Percentiles rank a stretch among this genome's conserved stretches.
phyloP scores from a whole-genome alignment of 768 basidiomycete genomes.

The Agaricus blazei region DNA sequence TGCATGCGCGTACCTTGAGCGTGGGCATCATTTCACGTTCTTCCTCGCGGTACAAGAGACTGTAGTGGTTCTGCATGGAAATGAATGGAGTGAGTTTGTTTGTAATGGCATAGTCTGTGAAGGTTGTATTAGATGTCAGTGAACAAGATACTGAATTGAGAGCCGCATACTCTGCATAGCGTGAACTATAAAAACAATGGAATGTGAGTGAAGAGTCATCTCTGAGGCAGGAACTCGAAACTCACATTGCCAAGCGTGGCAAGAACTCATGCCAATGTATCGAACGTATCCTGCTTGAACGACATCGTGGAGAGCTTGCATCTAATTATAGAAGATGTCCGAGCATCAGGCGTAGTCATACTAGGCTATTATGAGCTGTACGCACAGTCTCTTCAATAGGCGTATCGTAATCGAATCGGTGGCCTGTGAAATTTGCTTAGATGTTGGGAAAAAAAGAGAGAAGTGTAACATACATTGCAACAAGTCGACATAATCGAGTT shows the following conservation, averaged over 20 bases:
- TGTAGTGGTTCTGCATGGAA: slow-evolving; percentile 68
- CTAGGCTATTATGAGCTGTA: not conserved
- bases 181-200: slow-evolving; percentile 29
- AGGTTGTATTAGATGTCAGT: not conserved
- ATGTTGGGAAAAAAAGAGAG: not conserved
- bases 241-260: slow-evolving; percentile 51
- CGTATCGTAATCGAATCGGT: slow-evolving; percentile 52
- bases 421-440: slow-evolving; percentile 25
- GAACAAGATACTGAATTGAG: not conserved
- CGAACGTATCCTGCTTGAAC: slow-evolving; percentile 59
- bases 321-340: slow-evolving; percentile 24
- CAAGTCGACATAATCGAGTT: slow-evolving; percentile 73
- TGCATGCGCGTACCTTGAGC: slow-evolving; percentile 31
- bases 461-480: slow-evolving; percentile 48
- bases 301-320: slow-evolving; percentile 69
- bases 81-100: slow-evolving; percentile 59
- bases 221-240: not conserved
- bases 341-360: not conserved
- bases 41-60: slow-evolving; percentile 58
- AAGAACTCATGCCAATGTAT: slow-evolving; percentile 56
- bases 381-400: slow-evolving; percentile 52
- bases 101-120: slow-evolving; percentile 51
- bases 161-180: slow-evolving; percentile 47
- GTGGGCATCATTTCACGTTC: slow-evolving; percentile 62
- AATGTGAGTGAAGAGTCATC: not conserved